Percentiles rank a stretch among this genome's conserved stretches.
These are phyloP conservation scores for Ceratocystis albifundus DNA, from an alignment of 2,329 filamentous ascomycete species.

Conservation along the genomic window DNA sequence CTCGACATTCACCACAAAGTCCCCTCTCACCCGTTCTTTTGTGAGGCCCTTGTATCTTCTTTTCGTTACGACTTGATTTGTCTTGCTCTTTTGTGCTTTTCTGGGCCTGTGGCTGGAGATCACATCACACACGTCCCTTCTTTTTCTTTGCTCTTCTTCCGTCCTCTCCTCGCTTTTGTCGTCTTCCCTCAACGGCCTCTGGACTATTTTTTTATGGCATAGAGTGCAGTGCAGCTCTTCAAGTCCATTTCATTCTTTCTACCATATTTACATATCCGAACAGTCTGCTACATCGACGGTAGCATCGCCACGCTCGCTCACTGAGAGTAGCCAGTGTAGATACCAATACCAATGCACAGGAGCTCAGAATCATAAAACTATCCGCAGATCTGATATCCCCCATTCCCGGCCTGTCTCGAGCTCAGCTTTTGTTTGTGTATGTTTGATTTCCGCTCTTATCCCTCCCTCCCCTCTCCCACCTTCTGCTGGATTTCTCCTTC, in stretches of 20 bases:
- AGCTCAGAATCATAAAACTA: background rate
- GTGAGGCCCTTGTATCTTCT: constrained; percentile 5
- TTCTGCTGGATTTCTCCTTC: too few species aligned
- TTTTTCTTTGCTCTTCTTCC: constrained; percentile 2
- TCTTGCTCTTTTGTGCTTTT: constrained; percentile 6
- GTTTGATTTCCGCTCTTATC: too few species aligned
- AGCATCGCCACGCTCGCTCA: background rate
- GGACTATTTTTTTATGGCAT: background rate
- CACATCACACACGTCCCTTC: background rate
- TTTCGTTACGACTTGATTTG: constrained; percentile 10
- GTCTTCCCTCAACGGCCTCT: background rate
- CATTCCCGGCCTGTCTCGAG: background rate
- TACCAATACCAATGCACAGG: background rate
- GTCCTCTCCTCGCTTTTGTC: background rate
- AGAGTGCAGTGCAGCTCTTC: background rate
- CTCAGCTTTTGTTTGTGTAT: too few species aligned
- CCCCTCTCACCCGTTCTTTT: constrained; percentile 5
- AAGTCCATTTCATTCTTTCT: constrained; percentile 1
- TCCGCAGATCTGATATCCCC: background rate
- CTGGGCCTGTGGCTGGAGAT: constrained; percentile 12
- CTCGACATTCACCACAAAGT: constrained; percentile 7
- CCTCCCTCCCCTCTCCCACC: too few species aligned
- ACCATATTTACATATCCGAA: background rate
- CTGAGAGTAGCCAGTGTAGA: background rate
- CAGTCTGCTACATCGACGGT: too few species aligned